Evolutionary conservation across 495 filamentous ascomycete genomes (phyloP), one percentile per base, ranked within the genome.

Genomic region (Aspergillus sclerotiicarbonarius): DNA sequence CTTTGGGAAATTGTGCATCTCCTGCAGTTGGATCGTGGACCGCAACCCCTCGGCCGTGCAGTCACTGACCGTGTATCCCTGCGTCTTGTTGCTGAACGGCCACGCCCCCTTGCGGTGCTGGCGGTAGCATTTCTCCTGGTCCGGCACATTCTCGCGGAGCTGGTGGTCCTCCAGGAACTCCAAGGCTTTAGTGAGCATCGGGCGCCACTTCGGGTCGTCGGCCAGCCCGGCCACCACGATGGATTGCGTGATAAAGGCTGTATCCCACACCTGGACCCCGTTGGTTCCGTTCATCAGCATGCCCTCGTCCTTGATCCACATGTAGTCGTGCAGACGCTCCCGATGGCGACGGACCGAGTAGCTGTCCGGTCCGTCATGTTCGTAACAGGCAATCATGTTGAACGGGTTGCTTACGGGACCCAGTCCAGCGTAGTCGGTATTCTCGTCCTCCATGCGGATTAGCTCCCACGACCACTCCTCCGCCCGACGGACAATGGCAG

Each of bases 271-370:
- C 73, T 98, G 94, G 13, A 96, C 91, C 15, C 94, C 94, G 65
- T 98, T 97, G 33, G 94, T 98, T 33, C 94, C 94, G 69, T 97
- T 97, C 71, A 87, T 86, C 18, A 97, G 78, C 89, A 98, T 91
- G 25, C 94, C 94, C 70, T 97, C 94, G 41, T 82, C 59, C 41
- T 93, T 96, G 55, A 98, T 77, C 95, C 95, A 98, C 58, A 98
- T 76, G 58, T 88, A 94, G 61, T 98, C 95, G 39, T 89, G 75
- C 20, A 94, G 69, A 15, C 90, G 83, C 61, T 98, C 90, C 8
- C 85, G 77, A 67, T 97, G 95, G 20, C 87, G 82, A 41, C 82
- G 80, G 21, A 97, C 88, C 0, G 88, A 86, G 57, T 87, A 81
- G 4, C 89, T 82, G 58, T 88, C 86, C 8, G 90, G 85, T 0